Percentiles rank a stretch among this genome's conserved stretches.
These are phyloP conservation scores for Chrysopogon serrulatus DNA, from an alignment of 176 grass and related monocot genomes.

Conservation along the genomic window DNA sequence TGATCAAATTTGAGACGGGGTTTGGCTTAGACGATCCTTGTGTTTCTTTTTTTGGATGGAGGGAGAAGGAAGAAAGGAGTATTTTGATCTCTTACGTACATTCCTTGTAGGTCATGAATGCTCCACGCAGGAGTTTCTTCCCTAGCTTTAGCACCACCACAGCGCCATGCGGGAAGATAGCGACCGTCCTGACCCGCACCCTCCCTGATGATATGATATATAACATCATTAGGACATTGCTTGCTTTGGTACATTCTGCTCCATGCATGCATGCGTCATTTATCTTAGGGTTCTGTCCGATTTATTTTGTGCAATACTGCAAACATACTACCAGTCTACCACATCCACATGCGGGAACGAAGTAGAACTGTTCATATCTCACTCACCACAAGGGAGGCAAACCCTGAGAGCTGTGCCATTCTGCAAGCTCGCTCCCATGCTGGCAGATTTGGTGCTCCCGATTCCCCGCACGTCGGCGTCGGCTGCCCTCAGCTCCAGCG, in stretches of 20 bases:
- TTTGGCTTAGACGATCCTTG: too few relatives aligned
- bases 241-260: too few relatives aligned
- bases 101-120: constrained; percentile 55
- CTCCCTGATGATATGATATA: constrained; percentile 42
- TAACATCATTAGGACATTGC: too few relatives aligned
- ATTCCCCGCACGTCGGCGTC: constrained; percentile 13
- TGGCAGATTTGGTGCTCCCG: constrained; percentile 7
- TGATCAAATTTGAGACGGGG: too few relatives aligned
- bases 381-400: constrained; percentile 56
- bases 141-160: constrained; percentile 50
- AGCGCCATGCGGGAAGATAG: constrained; percentile 27
- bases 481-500: constrained; percentile 56
- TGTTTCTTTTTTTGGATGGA: too few relatives aligned
- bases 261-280: too few relatives aligned
- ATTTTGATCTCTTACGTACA: constrained; percentile 51
- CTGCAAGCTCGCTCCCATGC: constrained; percentile 34
- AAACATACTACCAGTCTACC: too few relatives aligned
- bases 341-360: too few relatives aligned
- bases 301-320: too few relatives aligned
- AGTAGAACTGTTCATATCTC: too few relatives aligned
- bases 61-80: too few relatives aligned
- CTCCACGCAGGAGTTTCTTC: constrained; percentile 59
- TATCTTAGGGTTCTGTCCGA: too few relatives aligned
- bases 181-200: constrained; percentile 48
- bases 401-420: constrained; percentile 55